Conservation (phyloP, 2,329 filamentous ascomycete genomes). For the Davidsoniella australis region DNA sequence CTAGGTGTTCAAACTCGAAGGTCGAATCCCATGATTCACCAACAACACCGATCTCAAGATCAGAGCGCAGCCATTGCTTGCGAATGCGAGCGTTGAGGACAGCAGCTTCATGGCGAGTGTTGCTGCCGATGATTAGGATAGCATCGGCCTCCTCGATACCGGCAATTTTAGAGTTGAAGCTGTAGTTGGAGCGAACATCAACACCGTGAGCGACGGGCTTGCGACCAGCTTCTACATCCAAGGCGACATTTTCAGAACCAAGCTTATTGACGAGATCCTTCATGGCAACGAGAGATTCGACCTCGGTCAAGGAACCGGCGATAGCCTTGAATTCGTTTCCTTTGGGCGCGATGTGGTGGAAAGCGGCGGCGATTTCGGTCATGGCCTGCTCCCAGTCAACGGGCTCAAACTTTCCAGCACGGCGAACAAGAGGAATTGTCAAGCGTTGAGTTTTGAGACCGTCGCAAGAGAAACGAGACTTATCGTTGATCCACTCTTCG, state of each 20-base stretch:
- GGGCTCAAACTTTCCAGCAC: conserved; percentile 79
- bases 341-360: conserved; percentile 61
- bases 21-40: conserved; percentile 86
- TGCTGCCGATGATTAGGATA: conserved; percentile 85
- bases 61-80: conserved; percentile 93
- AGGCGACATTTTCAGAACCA: conserved; percentile 84
- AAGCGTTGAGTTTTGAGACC: conserved; percentile 91
- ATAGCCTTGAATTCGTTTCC: conserved; percentile 93
- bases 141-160: conserved; percentile 88
- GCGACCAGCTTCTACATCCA: conserved; percentile 75
- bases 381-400: conserved; percentile 92
- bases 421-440: conserved; percentile 78
- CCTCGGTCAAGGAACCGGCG: conserved; percentile 78
- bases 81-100: conserved; percentile 91
- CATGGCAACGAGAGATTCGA: conserved; percentile 85
- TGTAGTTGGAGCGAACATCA: conserved; percentile 84
- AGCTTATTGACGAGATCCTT: conserved; percentile 96
- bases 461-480: conserved; percentile 89
- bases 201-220: conserved; percentile 79
- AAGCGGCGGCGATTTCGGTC: conserved; percentile 68
- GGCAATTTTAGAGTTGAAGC: conserved; percentile 90
- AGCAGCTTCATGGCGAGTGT: conserved; percentile 86
- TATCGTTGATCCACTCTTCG: conserved; percentile 99
- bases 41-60: conserved; percentile 80
- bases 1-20: conserved; percentile 87